Conservation (phyloP, 73 alveolate genomes). For the Tetrahymena thermophila region DNA sequence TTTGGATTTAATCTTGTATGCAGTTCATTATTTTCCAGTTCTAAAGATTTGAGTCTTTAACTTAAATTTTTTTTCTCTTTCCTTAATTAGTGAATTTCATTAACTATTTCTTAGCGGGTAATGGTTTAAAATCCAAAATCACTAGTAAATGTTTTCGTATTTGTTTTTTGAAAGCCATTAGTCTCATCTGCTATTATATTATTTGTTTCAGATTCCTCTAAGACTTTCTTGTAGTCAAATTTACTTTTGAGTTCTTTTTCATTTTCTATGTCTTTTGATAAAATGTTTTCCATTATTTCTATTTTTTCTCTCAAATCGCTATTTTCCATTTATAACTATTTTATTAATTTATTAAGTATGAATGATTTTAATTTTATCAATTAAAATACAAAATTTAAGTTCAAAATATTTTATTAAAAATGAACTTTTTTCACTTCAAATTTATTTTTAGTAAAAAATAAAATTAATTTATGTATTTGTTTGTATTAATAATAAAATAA, state of each 20-base stretch:
- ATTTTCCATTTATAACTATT: slow-evolving; percentile 7
- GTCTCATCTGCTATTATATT: neutral
- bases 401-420: too few relatives aligned
- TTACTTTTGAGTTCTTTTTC: neutral
- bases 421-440: too few relatives aligned
- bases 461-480: too few relatives aligned
- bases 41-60: neutral
- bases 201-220: neutral
- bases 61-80: neutral
- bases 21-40: neutral
- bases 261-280: neutral
- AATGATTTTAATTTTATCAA: too few relatives aligned
- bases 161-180: neutral
- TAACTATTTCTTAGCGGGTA: neutral
- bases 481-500: too few relatives aligned
- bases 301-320: slow-evolving; percentile 31
- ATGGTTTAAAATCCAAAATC: neutral
- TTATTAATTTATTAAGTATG: too few relatives aligned
- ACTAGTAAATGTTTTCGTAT: neutral
- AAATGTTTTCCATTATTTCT: neutral
- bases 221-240: neutral
- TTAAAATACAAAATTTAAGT: too few relatives aligned
- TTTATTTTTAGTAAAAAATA: too few relatives aligned
- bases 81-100: neutral
- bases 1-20: neutral